Base-by-base conservation (phyloP, 352 stramenopile genomes). In the Phytophthora idaei region DNA sequence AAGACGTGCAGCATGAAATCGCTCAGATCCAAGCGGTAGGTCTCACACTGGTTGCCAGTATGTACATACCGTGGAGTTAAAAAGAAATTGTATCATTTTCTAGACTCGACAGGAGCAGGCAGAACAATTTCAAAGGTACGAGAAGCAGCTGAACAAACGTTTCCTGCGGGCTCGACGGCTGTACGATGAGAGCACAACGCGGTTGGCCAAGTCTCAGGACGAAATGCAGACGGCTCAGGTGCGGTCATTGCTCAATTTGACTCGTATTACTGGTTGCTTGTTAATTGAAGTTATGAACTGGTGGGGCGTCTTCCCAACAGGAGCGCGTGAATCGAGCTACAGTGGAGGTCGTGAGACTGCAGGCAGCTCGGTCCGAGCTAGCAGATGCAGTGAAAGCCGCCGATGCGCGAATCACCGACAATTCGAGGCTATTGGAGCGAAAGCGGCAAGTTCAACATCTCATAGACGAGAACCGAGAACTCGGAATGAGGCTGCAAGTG, bases 361-460 rank as follows among this genome's bases (percentile, higher is more conserved):
- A 84, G 34, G 48, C 56, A 9, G 37, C 57, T 29, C 39, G 42
- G n/a, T 53, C 41, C 4, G 45, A 60, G 15, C 61, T 61, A 49
- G 27, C 32, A 2, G 39, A 41, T 27, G 64, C 58, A 11, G 4
- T 87, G 48, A 73, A 71, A 52, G 21, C 25, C 6, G 55, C 67
- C 2, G 69, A 76, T 12, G 72, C 60, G 15, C 67, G 66, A 37
- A 46, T 84, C n/a, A 76, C 68, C 1, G 69, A 85, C 57, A 73
- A 74, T 21, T 74, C 73, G 2, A 63, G 39, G n/a, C 61, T 92
- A 21, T 45, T 76, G 6, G 55, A 69, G 34, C 62, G 85, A 14
- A 85, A 83, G 46, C 71, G 54, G 4, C 80, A 87, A 62, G 54
- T 90, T 14, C 63, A 58, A 7, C 61, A 65, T 4, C 64, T 92